Evolutionary conservation across 192 early-diverging fungal genomes (phyloP), one percentile per base, ranked within the genome.

Genomic region (Phlyctochytrium arcticum): DNA sequence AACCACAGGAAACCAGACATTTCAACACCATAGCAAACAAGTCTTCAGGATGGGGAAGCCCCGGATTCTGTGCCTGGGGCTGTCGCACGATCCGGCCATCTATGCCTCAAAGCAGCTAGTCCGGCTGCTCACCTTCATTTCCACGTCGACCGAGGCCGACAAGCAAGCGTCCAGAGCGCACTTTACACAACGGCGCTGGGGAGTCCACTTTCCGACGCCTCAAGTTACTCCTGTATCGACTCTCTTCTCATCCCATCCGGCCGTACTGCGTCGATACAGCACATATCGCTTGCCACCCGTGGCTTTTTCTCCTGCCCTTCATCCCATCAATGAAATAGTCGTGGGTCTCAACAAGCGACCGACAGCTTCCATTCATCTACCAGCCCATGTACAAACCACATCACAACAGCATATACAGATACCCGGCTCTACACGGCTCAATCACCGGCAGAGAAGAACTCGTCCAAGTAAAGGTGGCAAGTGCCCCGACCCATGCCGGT

Each of bases 101-200:
- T 33, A 33, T 19, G 32, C 54, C 4, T 55, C 54, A 0, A 23
- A 33, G 19, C 32, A 55, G 4, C 54, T 55, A 4, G 26, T 31
- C 27, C 24, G 32, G 32, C 24, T 55, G 26, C 27, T 33, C 54
- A 55, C 32, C 3, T 55, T 30, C n/a, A 17, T 27, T 33, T 55
- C 54, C 7, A 55, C 54, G 27, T 24, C 27, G 1, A 31, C 54
- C n/a, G 54, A 55, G n/a, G 54, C 54, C n/a, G 54, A 55, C 9
- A 55, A 55, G 27, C 54, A 55, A 55, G 47, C 27, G 5, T 26
- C 21, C 4, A 3, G 47, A 10, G 47, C 47, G 47, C 5, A 26
- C 10, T 48, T 48, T 6, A 26, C 47, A 10, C n/a, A 10, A 24
- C 47, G 27, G 21, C 27, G n/a, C 47, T 48, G 47, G 5, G 5